A percentile compares a stretch with the other conserved stretches of the same genome.
Evolutionary conservation across 2,329 filamentous ascomycete species (phyloP).

Genomic region (Sclerotiophoma versabilis): DNA sequence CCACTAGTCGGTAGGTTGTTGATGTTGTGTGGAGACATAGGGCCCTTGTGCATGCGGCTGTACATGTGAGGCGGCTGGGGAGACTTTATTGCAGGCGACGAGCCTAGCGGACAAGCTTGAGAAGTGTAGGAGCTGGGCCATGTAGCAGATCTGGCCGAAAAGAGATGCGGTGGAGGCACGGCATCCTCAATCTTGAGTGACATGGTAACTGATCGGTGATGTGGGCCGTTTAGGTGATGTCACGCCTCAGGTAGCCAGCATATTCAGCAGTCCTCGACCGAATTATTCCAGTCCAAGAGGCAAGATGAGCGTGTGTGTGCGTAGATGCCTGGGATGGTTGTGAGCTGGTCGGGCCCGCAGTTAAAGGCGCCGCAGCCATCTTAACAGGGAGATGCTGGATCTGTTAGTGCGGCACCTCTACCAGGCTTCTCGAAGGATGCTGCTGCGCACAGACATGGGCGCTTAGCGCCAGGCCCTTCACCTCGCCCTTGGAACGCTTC

Average conservation of each 20-base stretch:
- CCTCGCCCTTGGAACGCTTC: slow-evolving; percentile 26
- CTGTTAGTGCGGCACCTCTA: slow-evolving; percentile 47
- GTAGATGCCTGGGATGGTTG: slow-evolving; percentile 18
- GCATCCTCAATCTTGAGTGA: slow-evolving; percentile 45
- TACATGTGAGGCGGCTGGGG: slow-evolving; percentile 41
- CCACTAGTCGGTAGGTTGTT: slow-evolving; percentile 31
- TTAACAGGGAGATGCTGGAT: slow-evolving; percentile 32
- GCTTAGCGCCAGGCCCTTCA: slow-evolving; percentile 39
- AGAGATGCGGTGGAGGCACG: slow-evolving; percentile 45
- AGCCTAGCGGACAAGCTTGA: slow-evolving; percentile 34
- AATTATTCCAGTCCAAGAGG: slow-evolving; percentile 7
- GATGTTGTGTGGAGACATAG: slow-evolving; percentile 37
- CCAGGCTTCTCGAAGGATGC: slow-evolving; percentile 33
- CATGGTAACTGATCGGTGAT: slow-evolving; percentile 33
- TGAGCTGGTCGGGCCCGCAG: slow-evolving; percentile 19
- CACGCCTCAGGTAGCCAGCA: slow-evolving; percentile 25
- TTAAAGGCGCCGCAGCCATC: slow-evolving; percentile 28
- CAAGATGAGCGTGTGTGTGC: slow-evolving; percentile 10
- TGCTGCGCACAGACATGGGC: slow-evolving; percentile 30
- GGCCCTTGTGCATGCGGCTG: slow-evolving; percentile 37
- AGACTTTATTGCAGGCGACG: slow-evolving; percentile 43
- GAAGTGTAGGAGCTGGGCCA: slow-evolving; percentile 40
- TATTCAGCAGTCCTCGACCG: slow-evolving; percentile 10
- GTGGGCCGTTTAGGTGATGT: slow-evolving; percentile 19
- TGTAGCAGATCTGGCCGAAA: slow-evolving; percentile 33